Evolutionary conservation across 2,329 filamentous ascomycete species (phyloP).

Genomic region (Fusarium miscanthi): DNA sequence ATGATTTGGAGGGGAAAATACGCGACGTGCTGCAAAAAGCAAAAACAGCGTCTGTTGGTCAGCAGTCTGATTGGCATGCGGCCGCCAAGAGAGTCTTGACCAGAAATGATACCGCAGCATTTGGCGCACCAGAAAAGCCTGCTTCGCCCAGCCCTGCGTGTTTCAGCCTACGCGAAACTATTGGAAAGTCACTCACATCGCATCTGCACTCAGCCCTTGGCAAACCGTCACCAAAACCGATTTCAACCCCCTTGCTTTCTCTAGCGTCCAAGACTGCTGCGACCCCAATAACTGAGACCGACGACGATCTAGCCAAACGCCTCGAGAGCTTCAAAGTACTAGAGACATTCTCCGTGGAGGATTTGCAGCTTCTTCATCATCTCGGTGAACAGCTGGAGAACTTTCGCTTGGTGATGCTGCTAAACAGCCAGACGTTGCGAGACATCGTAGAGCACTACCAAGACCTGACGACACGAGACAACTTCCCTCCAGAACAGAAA

Average conservation of each 20-base stretch:
- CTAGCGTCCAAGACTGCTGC: not conserved
- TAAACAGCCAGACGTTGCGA: slow-evolving; percentile 3
- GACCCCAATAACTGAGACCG: not conserved
- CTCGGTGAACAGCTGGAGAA: slow-evolving; percentile 5
- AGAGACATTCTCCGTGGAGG: slow-evolving; percentile 3
- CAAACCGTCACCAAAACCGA: too few relatives aligned
- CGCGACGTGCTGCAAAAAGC: not conserved
- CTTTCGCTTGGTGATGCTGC: slow-evolving; percentile 11
- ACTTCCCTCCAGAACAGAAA: not conserved
- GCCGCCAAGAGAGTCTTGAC: not conserved
- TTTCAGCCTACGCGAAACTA: not conserved
- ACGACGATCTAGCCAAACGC: not conserved
- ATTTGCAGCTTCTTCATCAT: slow-evolving; percentile 13
- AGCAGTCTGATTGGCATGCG: not conserved
- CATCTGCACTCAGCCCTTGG: not conserved
- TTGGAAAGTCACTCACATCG: not conserved
- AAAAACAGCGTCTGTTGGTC: not conserved
- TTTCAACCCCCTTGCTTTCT: not conserved
- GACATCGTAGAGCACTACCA: slow-evolving; percentile 20
- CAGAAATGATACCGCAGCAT: too few relatives aligned
- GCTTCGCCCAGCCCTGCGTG: too few relatives aligned
- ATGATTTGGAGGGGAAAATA: not conserved
- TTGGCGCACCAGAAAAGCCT: too few relatives aligned
- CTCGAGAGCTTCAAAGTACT: not conserved
- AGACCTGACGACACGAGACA: not conserved